phyloP scores from a whole-genome alignment of 2,329 filamentous ascomycete genomes.

The Penicillium sp. region DNA sequence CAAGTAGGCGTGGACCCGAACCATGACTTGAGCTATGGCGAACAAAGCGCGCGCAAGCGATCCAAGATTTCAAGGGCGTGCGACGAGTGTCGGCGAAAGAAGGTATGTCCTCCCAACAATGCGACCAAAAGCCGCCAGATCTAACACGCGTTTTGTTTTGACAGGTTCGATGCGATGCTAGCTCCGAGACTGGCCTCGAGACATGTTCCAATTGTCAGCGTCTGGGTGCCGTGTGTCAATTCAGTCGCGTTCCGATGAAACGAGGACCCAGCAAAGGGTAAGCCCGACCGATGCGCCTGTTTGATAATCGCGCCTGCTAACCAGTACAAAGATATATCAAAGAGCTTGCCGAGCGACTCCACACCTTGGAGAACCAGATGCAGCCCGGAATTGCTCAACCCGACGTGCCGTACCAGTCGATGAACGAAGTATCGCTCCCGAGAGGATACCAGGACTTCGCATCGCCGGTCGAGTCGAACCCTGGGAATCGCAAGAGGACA shows the following conservation, averaged over 20 bases:
- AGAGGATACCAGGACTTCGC: constrained; percentile 55
- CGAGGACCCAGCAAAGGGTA: constrained; percentile 86
- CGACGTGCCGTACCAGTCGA: constrained; percentile 46
- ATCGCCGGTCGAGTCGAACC: constrained; percentile 48
- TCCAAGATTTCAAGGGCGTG: constrained; percentile 87
- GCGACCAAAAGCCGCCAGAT: constrained; percentile 17
- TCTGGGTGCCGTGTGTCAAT: constrained; percentile 74
- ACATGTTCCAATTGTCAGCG: constrained; percentile 81
- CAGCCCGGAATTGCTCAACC: constrained; percentile 42
- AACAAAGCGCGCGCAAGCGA: constrained; percentile 70
- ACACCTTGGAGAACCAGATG: constrained; percentile 78
- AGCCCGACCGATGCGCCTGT: constrained; percentile 11
- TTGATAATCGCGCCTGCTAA: constrained; percentile 15
- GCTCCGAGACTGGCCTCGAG: constrained; percentile 69
- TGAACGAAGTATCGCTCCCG: constrained; percentile 44
- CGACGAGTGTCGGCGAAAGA: constrained; percentile 85
- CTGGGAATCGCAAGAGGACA: constrained; percentile 49
- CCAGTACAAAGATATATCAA: constrained; percentile 72
- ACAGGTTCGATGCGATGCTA: constrained; percentile 79
- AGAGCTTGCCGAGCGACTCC: constrained; percentile 81
- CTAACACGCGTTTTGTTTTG: constrained; percentile 18
- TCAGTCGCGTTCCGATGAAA: constrained; percentile 86
- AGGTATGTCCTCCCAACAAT: constrained; percentile 47
- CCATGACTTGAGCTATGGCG: constrained; percentile 54
- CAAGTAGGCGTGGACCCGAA: constrained; percentile 49